Evolutionary conservation across 768 basidiomycete species (phyloP).

Genomic region (Punctularia strigosozonata): DNA sequence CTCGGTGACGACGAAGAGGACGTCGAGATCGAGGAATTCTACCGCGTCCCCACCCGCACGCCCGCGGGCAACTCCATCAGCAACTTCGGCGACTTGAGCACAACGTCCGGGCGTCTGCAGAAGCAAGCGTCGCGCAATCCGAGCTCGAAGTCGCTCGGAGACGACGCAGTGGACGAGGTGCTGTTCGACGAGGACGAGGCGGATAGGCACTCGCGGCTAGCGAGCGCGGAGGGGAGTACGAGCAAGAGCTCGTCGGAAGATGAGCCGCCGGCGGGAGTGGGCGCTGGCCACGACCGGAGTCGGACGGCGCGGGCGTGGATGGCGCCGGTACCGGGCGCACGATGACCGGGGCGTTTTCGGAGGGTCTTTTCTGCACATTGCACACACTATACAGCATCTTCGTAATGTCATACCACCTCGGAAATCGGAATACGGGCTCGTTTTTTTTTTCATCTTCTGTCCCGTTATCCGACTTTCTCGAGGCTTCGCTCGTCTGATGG

Average conservation of each 20-base stretch:
- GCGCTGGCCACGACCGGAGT: background rate
- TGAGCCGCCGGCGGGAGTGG: background rate
- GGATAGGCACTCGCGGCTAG: conserved; percentile 8
- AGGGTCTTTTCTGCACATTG: background rate
- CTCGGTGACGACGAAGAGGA: conserved; percentile 35
- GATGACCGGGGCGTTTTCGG: too few species aligned
- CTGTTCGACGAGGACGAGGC: conserved; percentile 52
- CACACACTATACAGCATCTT: background rate
- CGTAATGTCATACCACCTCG: background rate
- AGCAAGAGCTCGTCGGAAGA: conserved; percentile 14
- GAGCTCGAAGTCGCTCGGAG: conserved; percentile 31
- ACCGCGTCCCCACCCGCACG: conserved; percentile 48
- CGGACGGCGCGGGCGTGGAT: background rate
- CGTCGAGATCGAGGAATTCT: conserved; percentile 56
- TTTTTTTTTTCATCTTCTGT: background rate
- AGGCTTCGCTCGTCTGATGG: background rate
- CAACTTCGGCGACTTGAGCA: conserved; percentile 54
- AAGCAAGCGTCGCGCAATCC: conserved; percentile 2
- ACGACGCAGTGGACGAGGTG: conserved; percentile 29
- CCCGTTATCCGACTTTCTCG: background rate
- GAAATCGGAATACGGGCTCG: too few species aligned
- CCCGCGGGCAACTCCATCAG: conserved; percentile 15
- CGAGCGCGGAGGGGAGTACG: conserved; percentile 13
- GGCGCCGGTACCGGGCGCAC: background rate
- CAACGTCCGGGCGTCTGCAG: conserved; percentile 29